Evolutionary conservation across 192 early-diverging fungal species (phyloP).

Genomic region (Coemansia sp.): DNA sequence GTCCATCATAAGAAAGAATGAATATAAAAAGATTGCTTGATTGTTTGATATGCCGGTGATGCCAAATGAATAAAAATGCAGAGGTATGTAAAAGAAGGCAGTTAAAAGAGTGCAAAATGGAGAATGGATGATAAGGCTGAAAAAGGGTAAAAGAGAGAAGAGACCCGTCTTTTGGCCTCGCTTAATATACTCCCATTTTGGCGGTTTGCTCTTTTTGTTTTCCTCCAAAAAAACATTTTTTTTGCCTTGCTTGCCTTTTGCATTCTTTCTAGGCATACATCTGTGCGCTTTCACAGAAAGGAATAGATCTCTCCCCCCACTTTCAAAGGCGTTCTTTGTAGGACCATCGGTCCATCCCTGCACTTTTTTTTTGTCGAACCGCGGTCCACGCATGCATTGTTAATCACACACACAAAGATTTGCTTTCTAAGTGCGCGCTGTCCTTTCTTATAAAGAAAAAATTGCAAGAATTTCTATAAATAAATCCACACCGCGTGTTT

Average conservation of each 20-base stretch:
- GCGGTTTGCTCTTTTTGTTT: background rate
- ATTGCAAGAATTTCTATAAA: background rate
- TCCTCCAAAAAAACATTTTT: background rate
- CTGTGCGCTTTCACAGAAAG: conserved; percentile 13
- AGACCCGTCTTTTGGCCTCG: conserved; percentile 4
- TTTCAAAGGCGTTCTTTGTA: conserved; percentile 1
- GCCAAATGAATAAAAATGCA: conserved; percentile 19
- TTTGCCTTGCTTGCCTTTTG: conserved; percentile 1
- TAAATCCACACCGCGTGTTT: background rate
- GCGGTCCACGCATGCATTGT: conserved; percentile 6
- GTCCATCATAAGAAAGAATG: conserved; percentile 17
- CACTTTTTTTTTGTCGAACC: background rate
- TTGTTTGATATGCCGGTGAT: conserved; percentile 14
- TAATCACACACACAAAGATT: background rate
- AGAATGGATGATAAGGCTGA: conserved; percentile 1
- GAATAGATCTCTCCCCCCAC: background rate
- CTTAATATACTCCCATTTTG: background rate
- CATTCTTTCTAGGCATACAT: background rate
- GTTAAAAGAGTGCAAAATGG: background rate
- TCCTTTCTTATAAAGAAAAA: background rate
- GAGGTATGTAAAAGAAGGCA: conserved; percentile 14
- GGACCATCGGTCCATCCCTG: background rate
- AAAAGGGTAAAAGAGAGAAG: conserved; percentile 18
- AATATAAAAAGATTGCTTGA: background rate
- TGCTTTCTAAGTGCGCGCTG: background rate